A percentile compares a stretch with the other conserved stretches of the same genome.
Evolutionary conservation across 495 filamentous ascomycete genomes (phyloP).

Genomic region (Neurospora sp.): DNA sequence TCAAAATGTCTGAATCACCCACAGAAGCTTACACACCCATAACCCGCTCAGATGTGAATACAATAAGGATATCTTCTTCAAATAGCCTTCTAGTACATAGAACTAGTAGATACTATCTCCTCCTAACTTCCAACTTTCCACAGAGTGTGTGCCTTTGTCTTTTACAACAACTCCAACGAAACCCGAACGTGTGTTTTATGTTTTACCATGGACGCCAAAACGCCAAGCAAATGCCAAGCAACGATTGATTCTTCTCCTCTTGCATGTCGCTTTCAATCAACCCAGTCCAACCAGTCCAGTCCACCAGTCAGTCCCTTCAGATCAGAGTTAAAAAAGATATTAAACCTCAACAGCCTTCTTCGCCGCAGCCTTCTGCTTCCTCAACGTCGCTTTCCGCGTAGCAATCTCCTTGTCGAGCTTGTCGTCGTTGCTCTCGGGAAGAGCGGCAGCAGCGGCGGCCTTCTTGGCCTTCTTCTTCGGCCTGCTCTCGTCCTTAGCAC

Average conservation of each 20-base stretch:
- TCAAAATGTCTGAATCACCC: background rate
- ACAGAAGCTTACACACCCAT: background rate
- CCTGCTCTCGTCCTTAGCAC: constrained; percentile 27
- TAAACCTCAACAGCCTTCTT: constrained; percentile 27
- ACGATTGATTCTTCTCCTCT: constrained; percentile 1
- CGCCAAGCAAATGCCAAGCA: constrained; percentile 9
- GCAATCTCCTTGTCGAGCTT: constrained; percentile 51
- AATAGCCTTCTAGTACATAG: background rate
- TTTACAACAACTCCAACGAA: background rate
- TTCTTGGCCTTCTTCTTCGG: constrained; percentile 45
- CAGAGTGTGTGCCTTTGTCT: background rate
- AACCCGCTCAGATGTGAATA: background rate
- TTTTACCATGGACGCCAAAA: constrained; percentile 13
- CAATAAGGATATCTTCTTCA: background rate
- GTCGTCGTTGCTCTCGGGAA: constrained; percentile 39
- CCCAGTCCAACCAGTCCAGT: constrained; percentile 5
- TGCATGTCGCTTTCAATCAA: constrained; percentile 6
- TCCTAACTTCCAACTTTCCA: background rate
- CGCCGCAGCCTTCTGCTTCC: constrained; percentile 51
- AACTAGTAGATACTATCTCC: background rate
- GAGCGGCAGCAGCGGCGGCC: constrained; percentile 15
- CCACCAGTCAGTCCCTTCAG: constrained; percentile 1
- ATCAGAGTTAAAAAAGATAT: background rate
- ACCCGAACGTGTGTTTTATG: background rate
- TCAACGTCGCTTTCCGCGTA: constrained; percentile 47